Base-by-base conservation (phyloP, 805 yeast species). In the Teunomyces funiuensis region DNA sequence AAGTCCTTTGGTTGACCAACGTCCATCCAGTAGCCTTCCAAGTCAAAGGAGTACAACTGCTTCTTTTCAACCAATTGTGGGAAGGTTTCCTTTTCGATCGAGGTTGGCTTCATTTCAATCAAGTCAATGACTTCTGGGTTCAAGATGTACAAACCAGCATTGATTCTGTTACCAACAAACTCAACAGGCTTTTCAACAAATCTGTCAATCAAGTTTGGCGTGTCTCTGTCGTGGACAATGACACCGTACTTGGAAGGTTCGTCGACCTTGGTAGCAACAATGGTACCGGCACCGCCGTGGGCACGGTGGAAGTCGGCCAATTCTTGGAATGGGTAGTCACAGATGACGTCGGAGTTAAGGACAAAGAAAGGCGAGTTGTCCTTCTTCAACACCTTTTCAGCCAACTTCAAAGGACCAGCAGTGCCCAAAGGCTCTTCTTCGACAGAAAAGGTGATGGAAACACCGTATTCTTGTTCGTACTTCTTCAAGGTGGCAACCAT, bases 11-110 rank as follows among this genome's bases (percentile, higher is more conserved):
- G 99, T 79, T 93, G 99, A 71, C 99, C 99, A 56, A 93, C 97
- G 71, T 93, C 99, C 99, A 93, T 93, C 99, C 99, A 93, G 87
- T 83, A 93, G 54, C 99, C 98, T 77, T 93, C 97, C 63, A 93
- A 82, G 71, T 93, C 99, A 63, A 87, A 93, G 41, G 98, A 90
- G 79, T 83, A 93, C 60, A 93, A 79, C 47, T 84, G 79, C 63
- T 85, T 89, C 65, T 84, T 74, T 72, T 87, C 95, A 53, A 95
- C 97, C 59, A 93, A 80, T 60, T 76, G 73, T 60, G 99, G 99
- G 97, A 93, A 93, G 56, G 97, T 90, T 80, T 93, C 99, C 84
- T 90, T 90, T 80, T 93, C 99, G 60, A 93, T 93, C 40, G 98
- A 91, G 56, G 99, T 93, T 70, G 99, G 99, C 71, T 90, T 89